Evolutionary conservation across 2,329 filamentous ascomycete species (phyloP), one percentile per base, ranked within the genome.

Genomic region (Coleophoma eucalyptorum): DNA sequence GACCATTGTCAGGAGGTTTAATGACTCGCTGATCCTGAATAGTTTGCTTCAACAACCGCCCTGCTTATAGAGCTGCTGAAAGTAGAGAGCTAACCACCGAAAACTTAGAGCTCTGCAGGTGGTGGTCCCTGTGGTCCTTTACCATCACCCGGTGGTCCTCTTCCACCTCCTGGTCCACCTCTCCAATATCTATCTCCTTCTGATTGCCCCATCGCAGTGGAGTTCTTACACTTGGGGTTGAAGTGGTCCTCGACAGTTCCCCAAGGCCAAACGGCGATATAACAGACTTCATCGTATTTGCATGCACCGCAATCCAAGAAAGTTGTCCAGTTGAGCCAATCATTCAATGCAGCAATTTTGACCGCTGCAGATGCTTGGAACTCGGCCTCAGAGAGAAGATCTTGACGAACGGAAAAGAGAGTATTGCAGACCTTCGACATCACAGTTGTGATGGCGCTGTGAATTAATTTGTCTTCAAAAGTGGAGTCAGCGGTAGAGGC

Each of bases 221-320:
- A n/a, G 37, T 68, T 63, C 46, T 62, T 60, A 51, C 78, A 81
- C 31, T 61, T 60, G 5, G 79, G 79, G 46, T 66, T 62, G 34
- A 69, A 72, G 56, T 82, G 78, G 58, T 86, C 82, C 21, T 79
- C 71, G 0, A 67, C 60, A 0, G 65, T 70, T 0, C 83, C 83
- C 60, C 75, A 70, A 0, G 82, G 83, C 81, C 82, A 87, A 59
- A 86, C 83, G 1, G 81, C 80, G 11, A 85, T 69, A 34, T 80
- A 73, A 53, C 82, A 81, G 4, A 83, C 63, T 63, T 86, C 75
- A 45, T 79, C 72, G 8, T 70, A 68, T 0, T 58, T 62, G 58
- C 83, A 87, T 0, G 71, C 69, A 7, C 70, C 67, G 47, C 80
- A 81, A 47, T 75, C 70, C 57, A 79, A 83, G 80, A 80, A 86